Percentiles rank a stretch among this genome's conserved stretches.
Conservation (phyloP, 1,139 yeast genomes). For the Suhomyces atakaporum region DNA sequence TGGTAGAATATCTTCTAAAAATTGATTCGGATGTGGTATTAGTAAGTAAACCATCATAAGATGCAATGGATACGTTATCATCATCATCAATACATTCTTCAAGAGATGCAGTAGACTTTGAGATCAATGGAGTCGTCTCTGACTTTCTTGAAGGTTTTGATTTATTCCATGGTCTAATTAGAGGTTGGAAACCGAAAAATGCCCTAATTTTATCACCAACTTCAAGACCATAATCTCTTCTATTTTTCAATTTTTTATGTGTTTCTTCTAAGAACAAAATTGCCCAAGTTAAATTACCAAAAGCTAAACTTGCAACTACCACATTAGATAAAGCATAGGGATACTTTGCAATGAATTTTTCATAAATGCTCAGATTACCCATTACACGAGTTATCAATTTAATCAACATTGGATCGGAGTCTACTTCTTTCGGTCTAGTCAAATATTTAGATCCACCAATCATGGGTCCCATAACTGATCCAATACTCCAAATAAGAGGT, state of each 20-base stretch:
- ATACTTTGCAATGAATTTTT: constrained; percentile 37
- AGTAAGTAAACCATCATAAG: constrained; percentile 4
- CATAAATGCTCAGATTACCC: constrained; percentile 12
- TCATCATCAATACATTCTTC: constrained; percentile 5
- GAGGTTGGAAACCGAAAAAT: constrained; percentile 33
- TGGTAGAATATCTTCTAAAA: constrained; percentile 19
- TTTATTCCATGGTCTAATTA: constrained; percentile 36
- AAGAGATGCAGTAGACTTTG: neutral
- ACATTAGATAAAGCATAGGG: constrained; percentile 67
- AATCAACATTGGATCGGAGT: constrained; percentile 9
- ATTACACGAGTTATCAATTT: neutral
- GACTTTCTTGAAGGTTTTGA: neutral
- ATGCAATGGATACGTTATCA: constrained; percentile 3
- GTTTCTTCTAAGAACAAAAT: constrained; percentile 65
- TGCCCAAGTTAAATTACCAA: constrained; percentile 41
- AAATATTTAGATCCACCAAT: constrained; percentile 51
- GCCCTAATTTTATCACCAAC: constrained; percentile 49
- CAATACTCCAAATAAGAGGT: constrained; percentile 39
- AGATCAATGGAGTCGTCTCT: constrained; percentile 5
- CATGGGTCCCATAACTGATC: constrained; percentile 42
- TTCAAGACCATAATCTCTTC: constrained; percentile 53
- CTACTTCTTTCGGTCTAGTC: constrained; percentile 29
- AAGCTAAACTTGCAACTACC: constrained; percentile 48
- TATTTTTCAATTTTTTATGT: constrained; percentile 42
- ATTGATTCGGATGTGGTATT: constrained; percentile 11